Evolutionary conservation across 352 stramenopile species (phyloP), one percentile per base, ranked within the genome.

Genomic region (Blastocystis sp.): DNA sequence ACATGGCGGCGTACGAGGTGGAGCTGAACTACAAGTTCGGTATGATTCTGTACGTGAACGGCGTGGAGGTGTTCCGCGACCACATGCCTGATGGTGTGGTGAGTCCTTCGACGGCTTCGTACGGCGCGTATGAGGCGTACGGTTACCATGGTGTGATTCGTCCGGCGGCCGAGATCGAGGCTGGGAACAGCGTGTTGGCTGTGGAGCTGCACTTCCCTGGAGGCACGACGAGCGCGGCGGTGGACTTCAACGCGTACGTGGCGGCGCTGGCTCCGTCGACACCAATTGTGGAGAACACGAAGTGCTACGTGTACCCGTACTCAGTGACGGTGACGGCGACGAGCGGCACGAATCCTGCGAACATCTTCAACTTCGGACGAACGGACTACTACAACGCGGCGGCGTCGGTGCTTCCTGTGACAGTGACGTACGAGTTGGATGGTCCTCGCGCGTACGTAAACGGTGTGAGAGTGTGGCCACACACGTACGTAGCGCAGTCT

Each of bases 1-100:
- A 88, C 50, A 78, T 78, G 62, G 78, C 78, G 70, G 65, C 78
- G 37, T 88, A 78, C 21, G 59, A 88, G 26, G 21, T 88, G 33
- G 29, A 24, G 37, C n/a, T 88, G 29, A 55, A 88, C 26, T 74
- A 74, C 50, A 76, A 69, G 4, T 35, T 12, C 35, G 78, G 78
- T 59, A 69, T 88, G 3, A 35, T 80, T 41, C 50, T 59, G 24
- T 88, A 88, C 41, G 3, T 88, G 6, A 88, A 88, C 41, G 78
- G 51, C 10, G 65, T 60, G 10, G 78, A 88, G 39, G 35, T 88
- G 19, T 88, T 70, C 71, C 62, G 78, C 24, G 65, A 78, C 31
- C 70, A 88, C n/a, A 82, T 88, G 55, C 78, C 78, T 0, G 24
- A 0, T 0, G 78, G 78, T 59, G 0, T 29, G 19, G 0, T 88